Conservation (phyloP, 2,329 filamentous ascomycete genomes). For the Fusarium burgessii region DNA sequence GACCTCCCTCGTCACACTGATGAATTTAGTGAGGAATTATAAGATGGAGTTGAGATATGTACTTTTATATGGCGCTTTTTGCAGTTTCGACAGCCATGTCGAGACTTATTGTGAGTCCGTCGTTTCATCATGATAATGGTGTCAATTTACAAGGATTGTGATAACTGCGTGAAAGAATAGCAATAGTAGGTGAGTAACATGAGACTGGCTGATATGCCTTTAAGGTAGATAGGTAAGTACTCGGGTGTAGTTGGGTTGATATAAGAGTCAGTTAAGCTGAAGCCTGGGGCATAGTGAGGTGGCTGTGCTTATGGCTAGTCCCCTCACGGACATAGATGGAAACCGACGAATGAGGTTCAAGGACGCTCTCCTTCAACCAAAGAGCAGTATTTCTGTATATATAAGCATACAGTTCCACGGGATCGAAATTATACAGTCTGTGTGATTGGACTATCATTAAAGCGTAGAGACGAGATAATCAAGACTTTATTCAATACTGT, state of each 20-base stretch:
- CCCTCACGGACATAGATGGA: background rate
- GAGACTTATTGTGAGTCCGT: conserved; percentile 43
- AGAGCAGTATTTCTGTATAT: background rate
- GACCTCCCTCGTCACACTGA: conserved; percentile 54
- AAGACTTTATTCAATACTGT: too few relatives aligned
- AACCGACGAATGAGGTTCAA: conserved; percentile 12
- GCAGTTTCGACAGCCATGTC: conserved; percentile 44
- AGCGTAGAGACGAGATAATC: background rate
- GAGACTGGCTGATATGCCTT: too few relatives aligned
- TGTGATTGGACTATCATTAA: too few relatives aligned
- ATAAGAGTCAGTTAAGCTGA: background rate
- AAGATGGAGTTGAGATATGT: background rate
- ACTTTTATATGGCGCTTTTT: conserved; percentile 46
- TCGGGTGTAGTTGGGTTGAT: background rate
- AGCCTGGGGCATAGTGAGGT: conserved; percentile 11
- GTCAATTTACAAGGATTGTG: rapidly evolving
- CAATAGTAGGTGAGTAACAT: rapidly evolving
- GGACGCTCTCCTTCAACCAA: background rate
- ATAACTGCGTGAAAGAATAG: background rate
- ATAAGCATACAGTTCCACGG: too few relatives aligned
- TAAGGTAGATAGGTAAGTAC: background rate
- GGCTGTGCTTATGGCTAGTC: conserved; percentile 36
- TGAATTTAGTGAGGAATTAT: background rate
- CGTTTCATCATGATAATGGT: conserved; percentile 37
- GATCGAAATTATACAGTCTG: too few relatives aligned